Base-by-base conservation (phyloP, 2,329 filamentous ascomycete genomes). In the Neonectria coccinea region DNA sequence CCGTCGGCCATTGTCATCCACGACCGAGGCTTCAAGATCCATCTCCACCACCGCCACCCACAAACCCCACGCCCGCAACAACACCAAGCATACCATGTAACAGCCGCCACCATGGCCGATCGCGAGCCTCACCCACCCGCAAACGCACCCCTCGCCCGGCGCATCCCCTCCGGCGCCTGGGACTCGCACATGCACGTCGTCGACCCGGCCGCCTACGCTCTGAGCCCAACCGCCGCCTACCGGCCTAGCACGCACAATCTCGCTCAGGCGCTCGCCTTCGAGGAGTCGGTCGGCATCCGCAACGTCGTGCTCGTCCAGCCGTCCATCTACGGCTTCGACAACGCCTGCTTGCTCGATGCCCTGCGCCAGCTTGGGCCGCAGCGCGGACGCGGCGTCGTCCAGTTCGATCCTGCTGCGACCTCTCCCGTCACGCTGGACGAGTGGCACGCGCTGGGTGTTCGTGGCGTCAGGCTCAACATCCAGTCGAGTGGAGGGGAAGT, bases 141-240 rank as follows among this genome's bases (percentile, higher is more conserved):
- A 3, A 0, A 1, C 6, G 42, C 29, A 14, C 11, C 64, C 52
- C 55, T 73, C 29, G 39, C 62, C 10, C 53, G 62, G 20, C 65
- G 62, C n/a, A 79, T 83, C 59, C 83, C 84, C 4, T 62, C 66
- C 14, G 78, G 79, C 14, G 80, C 87, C 60, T 89, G 87, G 87
- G 87, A 89, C 72, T 85, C 83, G 55, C 88, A 90, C 73, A 89
- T 90, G 85, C 88, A 90, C 73, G 82, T 90, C 36, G 80, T 89
- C 53, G 85, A 88, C 56, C 86, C 85, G 0, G 71, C 77, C 20
- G 73, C 74, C 8, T 89, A 85, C 71, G 82, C 85, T 1, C 73
- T 88, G 9, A 77, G 80, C 27, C 65, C 79, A 8, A 71, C 77
- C 31, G 86, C 87, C 36, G 76, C 79, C 65, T 90, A 90, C 76